Percentiles rank a stretch among this genome's conserved stretches.
Evolutionary conservation across 2,329 filamentous ascomycete genomes (phyloP).

Genomic region (Clarireedia monteithiana): DNA sequence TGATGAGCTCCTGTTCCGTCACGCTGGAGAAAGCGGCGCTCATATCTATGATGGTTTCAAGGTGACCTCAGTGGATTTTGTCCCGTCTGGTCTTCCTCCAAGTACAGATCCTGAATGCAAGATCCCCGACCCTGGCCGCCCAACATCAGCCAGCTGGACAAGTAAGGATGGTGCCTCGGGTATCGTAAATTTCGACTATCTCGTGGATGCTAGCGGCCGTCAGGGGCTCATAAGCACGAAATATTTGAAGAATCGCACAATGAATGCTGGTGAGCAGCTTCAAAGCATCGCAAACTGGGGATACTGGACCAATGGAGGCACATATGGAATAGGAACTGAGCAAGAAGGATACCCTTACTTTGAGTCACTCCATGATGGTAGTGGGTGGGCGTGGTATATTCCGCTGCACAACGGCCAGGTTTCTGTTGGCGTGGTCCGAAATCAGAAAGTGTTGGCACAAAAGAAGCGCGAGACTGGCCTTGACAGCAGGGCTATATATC

Average conservation of each 20-base stretch:
- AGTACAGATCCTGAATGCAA: not conserved
- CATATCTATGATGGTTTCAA: conserved; percentile 2
- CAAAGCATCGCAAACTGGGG: conserved; percentile 1
- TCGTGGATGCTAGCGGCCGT: conserved; percentile 2
- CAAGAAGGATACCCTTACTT: not conserved
- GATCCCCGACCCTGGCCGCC: too few species aligned
- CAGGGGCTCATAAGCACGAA: not conserved
- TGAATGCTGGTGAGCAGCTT: not conserved
- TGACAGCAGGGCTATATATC: too few species aligned
- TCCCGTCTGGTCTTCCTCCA: not conserved
- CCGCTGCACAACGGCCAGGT: not conserved
- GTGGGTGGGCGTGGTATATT: conserved; percentile 7
- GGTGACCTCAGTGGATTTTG: not conserved
- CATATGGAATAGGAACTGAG: conserved; percentile 1
- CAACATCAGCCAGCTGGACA: too few species aligned
- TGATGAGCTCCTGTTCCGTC: conserved; percentile 1
- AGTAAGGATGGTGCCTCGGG: not conserved
- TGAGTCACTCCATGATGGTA: not conserved
- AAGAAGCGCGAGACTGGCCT: not conserved
- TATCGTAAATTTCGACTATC: not conserved
- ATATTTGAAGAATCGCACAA: conserved; percentile 6
- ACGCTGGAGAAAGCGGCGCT: conserved; percentile 1
- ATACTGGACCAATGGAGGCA: not conserved
- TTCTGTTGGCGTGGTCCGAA: not conserved
- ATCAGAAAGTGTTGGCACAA: not conserved